Percentiles rank a stretch among this genome's conserved stretches.
Evolutionary conservation across 2,329 filamentous ascomycete genomes (phyloP).

Genomic region (Aspergillus sp.): DNA sequence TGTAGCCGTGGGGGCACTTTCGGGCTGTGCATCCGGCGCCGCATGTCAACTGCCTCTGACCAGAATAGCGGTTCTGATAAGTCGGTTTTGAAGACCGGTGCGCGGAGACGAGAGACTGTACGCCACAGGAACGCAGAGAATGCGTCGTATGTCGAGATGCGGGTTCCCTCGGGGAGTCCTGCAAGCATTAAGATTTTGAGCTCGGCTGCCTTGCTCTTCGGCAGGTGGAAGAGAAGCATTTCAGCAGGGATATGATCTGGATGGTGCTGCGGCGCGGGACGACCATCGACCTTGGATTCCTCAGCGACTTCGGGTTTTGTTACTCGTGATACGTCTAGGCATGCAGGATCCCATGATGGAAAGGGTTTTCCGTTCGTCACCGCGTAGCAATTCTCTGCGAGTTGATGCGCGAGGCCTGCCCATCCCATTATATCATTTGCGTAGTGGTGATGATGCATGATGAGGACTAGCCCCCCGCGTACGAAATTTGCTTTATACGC

Average conservation of each 20-base stretch:
- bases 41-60: conserved; percentile 44
- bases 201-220: conserved; percentile 44
- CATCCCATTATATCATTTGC: conserved; percentile 46
- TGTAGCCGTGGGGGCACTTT: conserved; percentile 35
- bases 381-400: conserved; percentile 46
- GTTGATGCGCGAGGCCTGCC: conserved; percentile 38
- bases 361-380: conserved; percentile 28
- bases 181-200: conserved; percentile 38
- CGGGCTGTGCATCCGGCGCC: conserved; percentile 34
- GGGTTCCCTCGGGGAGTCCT: conserved; percentile 33
- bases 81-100: conserved; percentile 19
- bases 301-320: conserved; percentile 28
- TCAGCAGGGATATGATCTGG: conserved; percentile 11
- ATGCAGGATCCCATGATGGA: conserved; percentile 38
- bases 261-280: conserved; percentile 10
- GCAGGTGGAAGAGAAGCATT: conserved; percentile 45
- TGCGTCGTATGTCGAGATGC: conserved; percentile 18
- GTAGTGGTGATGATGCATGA: conserved; percentile 47
- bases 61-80: conserved; percentile 30
- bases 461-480: conserved; percentile 43
- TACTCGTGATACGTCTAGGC: conserved; percentile 38
- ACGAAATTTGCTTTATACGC: conserved; percentile 47
- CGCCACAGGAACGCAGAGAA: not conserved
- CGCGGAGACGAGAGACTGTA: not conserved
- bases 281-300: conserved; percentile 19